Base-by-base conservation (phyloP, 2,329 filamentous ascomycete genomes). In the Fusarium ambrosium region DNA sequence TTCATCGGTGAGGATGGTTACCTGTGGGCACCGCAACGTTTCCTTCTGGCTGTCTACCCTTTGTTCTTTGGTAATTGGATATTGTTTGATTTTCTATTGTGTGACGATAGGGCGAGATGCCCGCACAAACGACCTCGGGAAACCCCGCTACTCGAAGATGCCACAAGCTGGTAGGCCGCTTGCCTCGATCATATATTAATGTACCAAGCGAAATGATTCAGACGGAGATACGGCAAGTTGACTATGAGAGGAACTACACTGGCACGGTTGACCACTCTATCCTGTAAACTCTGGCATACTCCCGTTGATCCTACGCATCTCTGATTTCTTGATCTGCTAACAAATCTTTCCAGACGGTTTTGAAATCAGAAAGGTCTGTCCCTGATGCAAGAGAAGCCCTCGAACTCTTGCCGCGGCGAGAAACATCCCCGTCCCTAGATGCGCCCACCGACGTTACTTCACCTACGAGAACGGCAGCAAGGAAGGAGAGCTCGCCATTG, bases 231-330 rank as follows among this genome's bases (percentile, higher is more conserved):
- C 6, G 41, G 13, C 41, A 43, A 20, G 6, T 7, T 22, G 41
- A 13, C 6, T 14, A 11, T 14, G n/a, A 22, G 41, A 43, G 41
- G 41, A 43, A 7, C n/a, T 22, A 6, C 37, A 4, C 11, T 6
- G 10, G 4, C 11, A 13, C 14, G 10, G 6, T 20, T 22, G n/a
- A 6, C n/a, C 20, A 16, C 20, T 22, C 13, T 45, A 45, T 22
- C 13, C 2, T 45, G 20, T 24, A 24, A 24, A 11, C 4, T 7
- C 20, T 18, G 3, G 4, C 11, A 22, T 22, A 22, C 6, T 14
- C 11, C 3, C 3, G 41, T 2, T 22, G 3, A n/a, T 1, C 4
- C 6, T 6, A 11, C 6, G 3, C 6, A 14, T 14, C 6, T 6
- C 41, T 14, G 18, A 41, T 41, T 4, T 41, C 18, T 0, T 41